These are phyloP conservation scores for Gloeophyllum trabeum DNA, from an alignment of 768 basidiomycete species.

Conservation along the genomic window DNA sequence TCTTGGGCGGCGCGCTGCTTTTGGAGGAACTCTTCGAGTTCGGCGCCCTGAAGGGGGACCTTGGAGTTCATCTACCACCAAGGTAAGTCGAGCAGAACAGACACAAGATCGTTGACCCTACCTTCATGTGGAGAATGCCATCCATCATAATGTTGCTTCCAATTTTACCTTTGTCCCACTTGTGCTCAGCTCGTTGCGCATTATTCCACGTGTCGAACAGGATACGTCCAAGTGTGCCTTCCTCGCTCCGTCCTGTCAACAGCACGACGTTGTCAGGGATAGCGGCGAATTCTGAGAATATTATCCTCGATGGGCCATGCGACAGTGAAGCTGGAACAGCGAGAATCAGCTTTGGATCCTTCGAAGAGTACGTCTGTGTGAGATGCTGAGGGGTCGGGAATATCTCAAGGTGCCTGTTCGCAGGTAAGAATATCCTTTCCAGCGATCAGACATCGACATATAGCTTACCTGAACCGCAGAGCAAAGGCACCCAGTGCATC, in stretches of 20 bases:
- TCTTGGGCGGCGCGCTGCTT: slow-evolving; percentile 72
- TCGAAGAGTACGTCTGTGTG: slow-evolving; percentile 71
- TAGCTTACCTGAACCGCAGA: slow-evolving; percentile 76
- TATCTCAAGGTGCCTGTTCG: slow-evolving; percentile 76
- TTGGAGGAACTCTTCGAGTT: slow-evolving; percentile 71
- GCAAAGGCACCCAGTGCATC: slow-evolving; percentile 79
- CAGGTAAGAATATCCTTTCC: neutral
- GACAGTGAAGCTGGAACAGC: slow-evolving; percentile 90
- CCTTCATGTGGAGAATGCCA: slow-evolving; percentile 54
- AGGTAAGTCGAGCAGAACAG: slow-evolving; percentile 3
- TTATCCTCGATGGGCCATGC: slow-evolving; percentile 77
- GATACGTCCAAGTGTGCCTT: slow-evolving; percentile 66
- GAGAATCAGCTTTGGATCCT: slow-evolving; percentile 87
- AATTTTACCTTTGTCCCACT: slow-evolving; percentile 85
- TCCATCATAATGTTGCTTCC: slow-evolving; percentile 82
- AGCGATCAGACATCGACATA: neutral
- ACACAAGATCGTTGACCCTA: slow-evolving; percentile 18
- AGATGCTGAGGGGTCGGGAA: slow-evolving; percentile 78
- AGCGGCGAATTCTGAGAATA: slow-evolving; percentile 82
- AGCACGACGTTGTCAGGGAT: slow-evolving; percentile 80
- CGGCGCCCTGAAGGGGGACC: slow-evolving; percentile 79
- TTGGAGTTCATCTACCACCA: slow-evolving; percentile 68
- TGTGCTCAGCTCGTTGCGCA: slow-evolving; percentile 66
- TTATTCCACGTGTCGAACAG: slow-evolving; percentile 84
- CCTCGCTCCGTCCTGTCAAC: slow-evolving; percentile 69